Conservation (phyloP, 2,329 filamentous ascomycete genomes). For the Ilyonectria robusta region DNA sequence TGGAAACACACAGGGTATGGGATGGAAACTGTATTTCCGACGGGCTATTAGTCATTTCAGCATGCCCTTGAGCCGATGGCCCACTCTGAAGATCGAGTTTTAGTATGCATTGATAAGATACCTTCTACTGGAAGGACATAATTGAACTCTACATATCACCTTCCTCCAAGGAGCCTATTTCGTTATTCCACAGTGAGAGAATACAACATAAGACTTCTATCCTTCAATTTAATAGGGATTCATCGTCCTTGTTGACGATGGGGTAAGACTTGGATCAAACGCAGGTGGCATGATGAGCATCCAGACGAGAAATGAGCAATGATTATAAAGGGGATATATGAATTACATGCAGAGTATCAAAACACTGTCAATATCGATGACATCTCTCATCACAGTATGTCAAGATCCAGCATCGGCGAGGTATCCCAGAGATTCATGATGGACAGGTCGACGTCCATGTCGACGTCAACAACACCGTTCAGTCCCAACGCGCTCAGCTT, state of each 20-base stretch:
- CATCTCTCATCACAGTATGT: background rate
- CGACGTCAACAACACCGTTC: slow-evolving; percentile 27
- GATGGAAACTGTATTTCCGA: background rate
- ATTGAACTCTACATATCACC: too few species aligned
- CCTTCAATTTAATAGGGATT: too few species aligned
- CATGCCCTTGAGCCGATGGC: too few species aligned
- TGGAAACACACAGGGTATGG: too few species aligned
- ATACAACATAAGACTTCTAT: too few species aligned
- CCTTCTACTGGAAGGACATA: too few species aligned
- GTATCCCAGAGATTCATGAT: slow-evolving; percentile 29
- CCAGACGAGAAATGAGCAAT: background rate
- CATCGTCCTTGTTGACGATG: too few species aligned
- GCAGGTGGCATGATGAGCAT: background rate
- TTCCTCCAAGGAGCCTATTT: too few species aligned
- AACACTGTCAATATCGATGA: background rate
- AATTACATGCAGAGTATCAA: background rate
- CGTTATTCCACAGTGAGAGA: too few species aligned
- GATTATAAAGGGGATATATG: background rate
- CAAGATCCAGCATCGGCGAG: background rate
- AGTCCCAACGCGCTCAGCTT: slow-evolving; percentile 25
- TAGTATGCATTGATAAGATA: background rate
- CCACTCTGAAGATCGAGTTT: background rate
- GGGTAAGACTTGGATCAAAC: too few species aligned
- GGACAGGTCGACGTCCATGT: slow-evolving; percentile 30
- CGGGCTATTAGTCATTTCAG: background rate